A percentile compares a stretch with the other conserved stretches of the same genome.
Conservation (phyloP, 1,284 basidiomycete genomes). For the Rhodotorula mucilaginosa region DNA sequence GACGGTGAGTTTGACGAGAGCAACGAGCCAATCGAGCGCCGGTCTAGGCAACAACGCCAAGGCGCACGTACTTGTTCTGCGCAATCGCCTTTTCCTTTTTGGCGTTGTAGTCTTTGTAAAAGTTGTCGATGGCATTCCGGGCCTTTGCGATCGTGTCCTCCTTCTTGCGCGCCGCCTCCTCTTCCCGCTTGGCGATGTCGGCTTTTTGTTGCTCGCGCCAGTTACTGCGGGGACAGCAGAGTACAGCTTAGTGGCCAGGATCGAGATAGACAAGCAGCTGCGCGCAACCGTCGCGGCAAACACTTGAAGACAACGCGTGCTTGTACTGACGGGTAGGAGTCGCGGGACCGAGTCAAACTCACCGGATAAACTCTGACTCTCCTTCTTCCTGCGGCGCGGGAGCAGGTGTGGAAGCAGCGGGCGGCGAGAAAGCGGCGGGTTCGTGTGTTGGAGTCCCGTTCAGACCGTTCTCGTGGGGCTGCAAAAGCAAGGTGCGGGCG, state of each 20-base stretch:
- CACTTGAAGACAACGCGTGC: no score
- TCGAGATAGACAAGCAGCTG: no score
- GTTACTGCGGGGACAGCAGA: constrained; percentile 54
- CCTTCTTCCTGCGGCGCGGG: constrained; percentile 58
- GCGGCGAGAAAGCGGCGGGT: constrained; percentile 56
- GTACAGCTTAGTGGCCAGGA: not conserved
- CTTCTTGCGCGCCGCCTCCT: constrained; percentile 71
- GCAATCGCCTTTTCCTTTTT: constrained; percentile 91
- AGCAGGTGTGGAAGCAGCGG: constrained; percentile 52
- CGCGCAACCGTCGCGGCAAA: no score
- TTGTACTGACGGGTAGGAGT: not conserved
- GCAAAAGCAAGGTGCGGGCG: constrained; percentile 4
- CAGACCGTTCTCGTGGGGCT: constrained; percentile 49
- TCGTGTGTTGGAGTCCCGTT: constrained; percentile 50
- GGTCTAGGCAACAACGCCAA: not conserved
- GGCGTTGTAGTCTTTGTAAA: constrained; percentile 89
- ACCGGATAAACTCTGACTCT: constrained; percentile 86
- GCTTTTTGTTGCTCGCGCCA: constrained; percentile 86
- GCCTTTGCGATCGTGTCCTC: constrained; percentile 85
- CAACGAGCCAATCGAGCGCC: not conserved
- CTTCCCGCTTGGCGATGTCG: constrained; percentile 79
- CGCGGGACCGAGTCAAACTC: constrained; percentile 41
- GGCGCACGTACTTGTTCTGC: constrained; percentile 81
- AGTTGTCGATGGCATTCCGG: constrained; percentile 88
- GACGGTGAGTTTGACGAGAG: no score